These are phyloP conservation scores for Pleurotus ostreatus DNA, from an alignment of 768 basidiomycete species.

Conservation along the genomic window DNA sequence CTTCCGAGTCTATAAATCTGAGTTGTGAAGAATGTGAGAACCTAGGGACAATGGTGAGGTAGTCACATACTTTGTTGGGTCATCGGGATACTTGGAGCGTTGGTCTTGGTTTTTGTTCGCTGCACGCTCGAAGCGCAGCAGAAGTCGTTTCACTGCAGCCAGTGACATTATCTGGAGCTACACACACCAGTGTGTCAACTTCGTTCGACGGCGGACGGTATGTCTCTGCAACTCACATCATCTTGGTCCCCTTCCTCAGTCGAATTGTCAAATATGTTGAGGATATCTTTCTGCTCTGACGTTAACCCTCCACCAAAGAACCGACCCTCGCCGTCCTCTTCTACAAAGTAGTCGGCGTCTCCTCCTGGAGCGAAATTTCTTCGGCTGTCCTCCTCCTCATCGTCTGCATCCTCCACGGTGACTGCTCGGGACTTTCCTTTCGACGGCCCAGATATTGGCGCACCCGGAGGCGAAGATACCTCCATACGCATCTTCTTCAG, in stretches of 20 bases:
- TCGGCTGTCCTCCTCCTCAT: conserved; percentile 42
- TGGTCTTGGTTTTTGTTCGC: conserved; percentile 95
- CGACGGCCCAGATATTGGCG: conserved; percentile 2
- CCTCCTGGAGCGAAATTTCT: conserved; percentile 74
- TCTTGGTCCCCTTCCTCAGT: conserved; percentile 60
- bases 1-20: conserved; percentile 99
- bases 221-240: conserved; percentile 47
- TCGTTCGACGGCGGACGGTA: too few species aligned
- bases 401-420: conserved; percentile 61
- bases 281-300: conserved; percentile 88
- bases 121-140: conserved; percentile 82
- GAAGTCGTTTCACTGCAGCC: conserved; percentile 64
- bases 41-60: not conserved
- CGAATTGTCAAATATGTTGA: conserved; percentile 88
- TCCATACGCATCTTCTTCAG: conserved; percentile 76
- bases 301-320: conserved; percentile 95
- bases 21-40: not conserved
- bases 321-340: conserved; percentile 89
- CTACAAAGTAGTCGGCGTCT: conserved; percentile 86
- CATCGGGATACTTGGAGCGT: conserved; percentile 90
- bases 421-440: conserved; percentile 35
- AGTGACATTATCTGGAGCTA: conserved; percentile 68
- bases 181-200: not conserved
- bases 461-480: conserved; percentile 13
- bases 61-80: conserved; percentile 74